Evolutionary conservation across 345 rosid species (phyloP).

Genomic region (Moringa oleifera): DNA sequence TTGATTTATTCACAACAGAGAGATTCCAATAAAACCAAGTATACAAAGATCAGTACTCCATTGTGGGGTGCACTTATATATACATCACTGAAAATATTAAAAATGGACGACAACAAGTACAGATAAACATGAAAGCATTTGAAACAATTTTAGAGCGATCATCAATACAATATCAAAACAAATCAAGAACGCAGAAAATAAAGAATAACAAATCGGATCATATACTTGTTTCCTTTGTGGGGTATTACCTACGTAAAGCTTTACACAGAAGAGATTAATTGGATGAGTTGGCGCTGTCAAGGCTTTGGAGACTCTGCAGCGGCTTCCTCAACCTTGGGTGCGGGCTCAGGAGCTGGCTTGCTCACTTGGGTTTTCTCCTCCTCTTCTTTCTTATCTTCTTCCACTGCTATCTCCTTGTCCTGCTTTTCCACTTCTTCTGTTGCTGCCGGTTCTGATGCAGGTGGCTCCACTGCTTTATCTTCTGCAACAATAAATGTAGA

Average conservation of each 20-base stretch:
- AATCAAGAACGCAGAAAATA: constrained; percentile 14
- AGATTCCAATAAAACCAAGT: no score
- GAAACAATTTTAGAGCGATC: constrained; percentile 27
- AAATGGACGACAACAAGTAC: neutral
- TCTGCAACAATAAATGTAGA: constrained; percentile 50
- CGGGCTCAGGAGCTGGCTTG: constrained; percentile 14
- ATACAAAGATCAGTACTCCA: no score
- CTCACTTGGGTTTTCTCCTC: constrained; percentile 7
- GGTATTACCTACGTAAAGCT: neutral
- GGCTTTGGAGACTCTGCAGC: constrained; percentile 48
- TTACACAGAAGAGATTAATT: neutral
- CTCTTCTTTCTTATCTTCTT: constrained; percentile 42
- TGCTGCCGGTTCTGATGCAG: constrained; percentile 19
- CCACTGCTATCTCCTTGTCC: constrained; percentile 31
- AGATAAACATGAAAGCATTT: no score
- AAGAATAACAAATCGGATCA: constrained; percentile 28
- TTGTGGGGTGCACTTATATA: no score
- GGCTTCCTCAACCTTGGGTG: constrained; percentile 16
- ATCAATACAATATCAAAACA: constrained; percentile 20
- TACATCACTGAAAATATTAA: constrained; percentile 4
- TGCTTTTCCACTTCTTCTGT: constrained; percentile 26
- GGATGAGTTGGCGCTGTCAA: constrained; percentile 10
- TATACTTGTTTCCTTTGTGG: neutral
- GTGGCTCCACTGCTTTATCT: constrained; percentile 30
- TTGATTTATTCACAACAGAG: no score